Conservation (phyloP, 176 grass and related monocot genomes). For the Phoenix dactylifera region DNA sequence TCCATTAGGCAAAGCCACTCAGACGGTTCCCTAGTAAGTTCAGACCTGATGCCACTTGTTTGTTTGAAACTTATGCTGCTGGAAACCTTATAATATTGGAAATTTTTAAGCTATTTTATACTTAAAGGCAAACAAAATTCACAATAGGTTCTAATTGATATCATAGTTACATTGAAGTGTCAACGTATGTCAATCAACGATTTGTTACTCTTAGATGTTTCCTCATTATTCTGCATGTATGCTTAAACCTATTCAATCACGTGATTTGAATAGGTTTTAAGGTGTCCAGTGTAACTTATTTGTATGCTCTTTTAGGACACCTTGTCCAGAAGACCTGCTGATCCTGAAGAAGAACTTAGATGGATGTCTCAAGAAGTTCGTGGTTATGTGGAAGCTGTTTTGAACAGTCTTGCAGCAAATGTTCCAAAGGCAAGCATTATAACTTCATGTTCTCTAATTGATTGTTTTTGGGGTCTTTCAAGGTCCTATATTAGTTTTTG, state of each 20-base stretch:
- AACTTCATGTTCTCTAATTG: too few species aligned
- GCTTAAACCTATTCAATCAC: too few species aligned
- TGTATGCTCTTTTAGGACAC: slow-evolving; percentile 35
- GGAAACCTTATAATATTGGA: too few species aligned
- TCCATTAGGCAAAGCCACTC: slow-evolving; percentile 61
- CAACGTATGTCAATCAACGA: too few species aligned
- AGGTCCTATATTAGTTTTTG: slow-evolving; percentile 11
- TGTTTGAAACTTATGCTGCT: not conserved
- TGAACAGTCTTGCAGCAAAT: slow-evolving; percentile 95
- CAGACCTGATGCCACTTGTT: not conserved
- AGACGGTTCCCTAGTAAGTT: slow-evolving; percentile 79
- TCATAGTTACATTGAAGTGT: too few species aligned
- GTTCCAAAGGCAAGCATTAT: slow-evolving; percentile 51
- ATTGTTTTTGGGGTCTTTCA: too few species aligned
- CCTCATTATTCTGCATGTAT: too few species aligned
- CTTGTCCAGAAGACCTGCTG: slow-evolving; percentile 69
- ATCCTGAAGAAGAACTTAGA: slow-evolving; percentile 95
- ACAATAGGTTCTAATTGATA: too few species aligned
- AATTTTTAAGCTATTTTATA: too few species aligned
- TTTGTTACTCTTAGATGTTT: too few species aligned
- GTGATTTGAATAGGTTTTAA: too few species aligned
- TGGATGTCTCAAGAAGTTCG: slow-evolving; percentile 99
- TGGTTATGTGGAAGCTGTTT: slow-evolving; percentile 90
- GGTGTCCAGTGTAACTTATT: slow-evolving; percentile 6
- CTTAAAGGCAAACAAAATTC: too few species aligned